A percentile compares a stretch with the other conserved stretches of the same genome.
These are phyloP conservation scores for Phytophthora litchii DNA, from an alignment of 352 stramenopile species.

Conservation along the genomic window DNA sequence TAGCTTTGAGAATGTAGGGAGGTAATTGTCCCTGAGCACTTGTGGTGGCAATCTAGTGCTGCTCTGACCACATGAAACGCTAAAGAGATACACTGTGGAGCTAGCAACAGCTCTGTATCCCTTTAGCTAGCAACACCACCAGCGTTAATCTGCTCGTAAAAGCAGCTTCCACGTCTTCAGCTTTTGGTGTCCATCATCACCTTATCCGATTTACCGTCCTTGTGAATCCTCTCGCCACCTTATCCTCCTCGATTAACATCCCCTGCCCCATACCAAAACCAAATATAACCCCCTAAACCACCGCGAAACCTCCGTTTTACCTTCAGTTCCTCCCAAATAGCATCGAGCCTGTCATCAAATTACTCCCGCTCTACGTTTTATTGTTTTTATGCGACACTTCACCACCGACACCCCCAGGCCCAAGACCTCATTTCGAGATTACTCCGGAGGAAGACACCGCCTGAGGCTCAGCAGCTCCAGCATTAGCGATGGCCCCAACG, in stretches of 20 bases:
- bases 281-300: neutral
- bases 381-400: constrained; percentile 25
- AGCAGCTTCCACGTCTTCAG: constrained; percentile 2
- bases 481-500: constrained; percentile 17
- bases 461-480: neutral
- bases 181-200: neutral
- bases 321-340: neutral
- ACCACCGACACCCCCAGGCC: neutral
- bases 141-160: neutral
- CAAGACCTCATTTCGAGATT: constrained; percentile 39
- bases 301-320: constrained; percentile 3
- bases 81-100: neutral
- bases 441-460: constrained; percentile 11
- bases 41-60: neutral
- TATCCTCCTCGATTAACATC: constrained; percentile 6
- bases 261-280: neutral
- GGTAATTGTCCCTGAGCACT: neutral
- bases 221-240: constrained; percentile 13
- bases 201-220: constrained; percentile 11
- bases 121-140: too few species aligned
- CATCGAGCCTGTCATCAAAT: constrained; percentile 1
- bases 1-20: too few species aligned
- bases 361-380: constrained; percentile 4
- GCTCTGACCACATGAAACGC: constrained; percentile 1
- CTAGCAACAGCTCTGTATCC: too few species aligned